These are phyloP conservation scores for Plasmodium relictum DNA, from an alignment of 169 alveolate species.

Conservation along the genomic window DNA sequence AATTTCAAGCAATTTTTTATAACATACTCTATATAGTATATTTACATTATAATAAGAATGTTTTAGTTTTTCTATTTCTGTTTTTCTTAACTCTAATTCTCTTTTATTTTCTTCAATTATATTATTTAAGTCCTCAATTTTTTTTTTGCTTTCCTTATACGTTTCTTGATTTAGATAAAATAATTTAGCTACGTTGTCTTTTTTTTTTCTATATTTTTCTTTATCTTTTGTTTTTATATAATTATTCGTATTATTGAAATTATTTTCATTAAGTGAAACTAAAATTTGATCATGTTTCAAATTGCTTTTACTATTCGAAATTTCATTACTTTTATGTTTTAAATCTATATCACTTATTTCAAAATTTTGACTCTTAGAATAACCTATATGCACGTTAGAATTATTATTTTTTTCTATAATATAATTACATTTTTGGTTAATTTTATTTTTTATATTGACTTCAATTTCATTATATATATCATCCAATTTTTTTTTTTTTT, in stretches of 20 bases:
- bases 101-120: conserved; percentile 41
- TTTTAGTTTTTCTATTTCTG: conserved; percentile 48
- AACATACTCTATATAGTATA: conserved; percentile 42
- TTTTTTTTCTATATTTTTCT: conserved; percentile 5
- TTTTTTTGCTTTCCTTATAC: conserved; percentile 1
- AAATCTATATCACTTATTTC: no score
- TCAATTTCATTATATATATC: background rate
- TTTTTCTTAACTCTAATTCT: conserved; percentile 19
- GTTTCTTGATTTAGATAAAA: background rate
- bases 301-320: no score
- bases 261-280: no score
- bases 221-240: background rate
- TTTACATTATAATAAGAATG: conserved; percentile 35
- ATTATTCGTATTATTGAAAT: background rate
- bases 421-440: no score
- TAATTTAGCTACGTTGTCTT: background rate
- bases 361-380: no score
- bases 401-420: no score
- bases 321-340: no score
- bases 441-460: background rate
- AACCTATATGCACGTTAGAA: no score
- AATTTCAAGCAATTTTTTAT: conserved; percentile 13
- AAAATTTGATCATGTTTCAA: no score
- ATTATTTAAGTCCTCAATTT: conserved; percentile 22
- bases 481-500: no score